phyloP scores from a whole-genome alignment of 2,329 filamentous ascomycete species.

The Pseudophaeomoniella oleicola region DNA sequence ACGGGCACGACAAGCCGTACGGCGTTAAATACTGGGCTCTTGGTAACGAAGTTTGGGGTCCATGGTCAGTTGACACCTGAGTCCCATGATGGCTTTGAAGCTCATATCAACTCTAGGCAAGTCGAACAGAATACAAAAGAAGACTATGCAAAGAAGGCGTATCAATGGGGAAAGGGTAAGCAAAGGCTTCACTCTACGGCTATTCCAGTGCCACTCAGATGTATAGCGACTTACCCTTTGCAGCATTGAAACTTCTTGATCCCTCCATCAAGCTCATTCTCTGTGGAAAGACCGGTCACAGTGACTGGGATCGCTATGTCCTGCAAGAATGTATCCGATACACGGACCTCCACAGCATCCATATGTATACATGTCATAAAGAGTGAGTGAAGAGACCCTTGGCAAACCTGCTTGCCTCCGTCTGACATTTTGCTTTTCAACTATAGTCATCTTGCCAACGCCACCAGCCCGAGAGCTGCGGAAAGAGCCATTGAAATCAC shows the following conservation, averaged over 20 bases:
- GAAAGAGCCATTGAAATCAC: slow-evolving; percentile 62
- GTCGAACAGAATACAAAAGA: slow-evolving; percentile 45
- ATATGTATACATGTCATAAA: slow-evolving; percentile 53
- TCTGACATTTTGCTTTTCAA: slow-evolving; percentile 15
- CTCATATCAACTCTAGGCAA: slow-evolving; percentile 20
- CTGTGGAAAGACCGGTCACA: slow-evolving; percentile 56
- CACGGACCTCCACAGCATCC: slow-evolving; percentile 71
- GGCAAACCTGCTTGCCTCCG: neutral
- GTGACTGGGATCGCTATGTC: slow-evolving; percentile 59
- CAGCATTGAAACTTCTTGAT: slow-evolving; percentile 35
- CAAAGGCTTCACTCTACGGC: neutral
- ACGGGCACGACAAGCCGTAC: slow-evolving; percentile 65
- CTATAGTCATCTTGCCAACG: slow-evolving; percentile 38
- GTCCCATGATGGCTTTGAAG: neutral
- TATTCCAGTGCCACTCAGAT: neutral
- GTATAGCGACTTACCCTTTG: slow-evolving; percentile 7
- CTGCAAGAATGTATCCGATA: slow-evolving; percentile 53
- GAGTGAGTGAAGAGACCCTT: neutral
- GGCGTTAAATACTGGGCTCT: slow-evolving; percentile 76
- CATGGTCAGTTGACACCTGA: slow-evolving; percentile 19
- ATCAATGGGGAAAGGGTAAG: slow-evolving; percentile 42
- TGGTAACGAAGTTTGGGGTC: slow-evolving; percentile 55
- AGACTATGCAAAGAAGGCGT: slow-evolving; percentile 42
- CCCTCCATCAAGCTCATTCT: slow-evolving; percentile 56
- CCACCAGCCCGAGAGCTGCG: slow-evolving; percentile 50